Evolutionary conservation across 2,329 filamentous ascomycete species (phyloP).

Genomic region (Fusarium praegraminearum): DNA sequence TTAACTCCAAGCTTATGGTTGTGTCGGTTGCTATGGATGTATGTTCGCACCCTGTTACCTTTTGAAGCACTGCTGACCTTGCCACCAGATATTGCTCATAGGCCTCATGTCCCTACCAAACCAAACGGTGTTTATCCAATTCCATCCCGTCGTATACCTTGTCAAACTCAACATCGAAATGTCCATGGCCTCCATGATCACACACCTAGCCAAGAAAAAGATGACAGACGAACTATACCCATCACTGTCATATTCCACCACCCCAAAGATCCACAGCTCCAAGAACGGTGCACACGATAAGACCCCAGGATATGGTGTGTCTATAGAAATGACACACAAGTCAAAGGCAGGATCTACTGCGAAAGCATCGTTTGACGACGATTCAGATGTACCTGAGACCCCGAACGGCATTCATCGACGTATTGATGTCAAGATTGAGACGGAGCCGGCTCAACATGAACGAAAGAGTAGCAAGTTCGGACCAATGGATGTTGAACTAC

Average conservation of each 20-base stretch:
- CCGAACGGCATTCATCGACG: slow-evolving; percentile 33
- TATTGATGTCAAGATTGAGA: slow-evolving; percentile 37
- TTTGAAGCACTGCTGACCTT: background rate
- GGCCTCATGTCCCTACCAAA: slow-evolving; percentile 52
- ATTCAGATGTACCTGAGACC: background rate
- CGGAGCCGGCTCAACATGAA: background rate
- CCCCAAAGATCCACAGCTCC: background rate
- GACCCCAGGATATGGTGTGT: slow-evolving; percentile 9
- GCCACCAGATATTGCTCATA: slow-evolving; percentile 43
- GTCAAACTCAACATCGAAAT: slow-evolving; percentile 68
- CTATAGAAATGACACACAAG: slow-evolving; percentile 29
- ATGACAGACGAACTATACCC: slow-evolving; percentile 38
- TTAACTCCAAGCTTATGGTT: slow-evolving; percentile 63
- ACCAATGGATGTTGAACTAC: background rate
- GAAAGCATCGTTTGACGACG: slow-evolving; percentile 33
- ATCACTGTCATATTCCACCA: slow-evolving; percentile 20
- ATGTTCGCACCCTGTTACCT: slow-evolving; percentile 27
- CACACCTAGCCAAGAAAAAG: slow-evolving; percentile 47
- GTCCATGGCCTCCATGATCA: slow-evolving; percentile 66
- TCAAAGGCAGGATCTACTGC: slow-evolving; percentile 22
- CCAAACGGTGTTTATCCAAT: slow-evolving; percentile 59
- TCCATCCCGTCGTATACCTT: slow-evolving; percentile 64
- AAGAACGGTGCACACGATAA: background rate
- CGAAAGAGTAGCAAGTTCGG: background rate
- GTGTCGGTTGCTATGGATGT: slow-evolving; percentile 64